Evolutionary conservation across 225 moss, liverwort and hornwort genomes (phyloP).

Genomic region (Sphagnum tenellum): DNA sequence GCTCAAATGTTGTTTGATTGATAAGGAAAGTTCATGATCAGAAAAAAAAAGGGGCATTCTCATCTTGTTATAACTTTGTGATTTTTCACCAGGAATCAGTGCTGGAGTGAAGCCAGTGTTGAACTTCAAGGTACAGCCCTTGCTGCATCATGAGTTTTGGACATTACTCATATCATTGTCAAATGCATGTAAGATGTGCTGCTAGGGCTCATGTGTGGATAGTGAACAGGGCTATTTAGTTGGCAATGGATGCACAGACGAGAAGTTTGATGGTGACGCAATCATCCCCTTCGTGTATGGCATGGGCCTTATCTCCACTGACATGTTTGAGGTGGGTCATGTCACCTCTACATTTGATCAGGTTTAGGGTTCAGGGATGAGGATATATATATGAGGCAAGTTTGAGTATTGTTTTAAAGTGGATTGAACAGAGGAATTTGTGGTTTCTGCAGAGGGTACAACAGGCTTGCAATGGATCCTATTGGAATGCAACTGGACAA

Average conservation of each 20-base stretch:
- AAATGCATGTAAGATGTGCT: not conserved
- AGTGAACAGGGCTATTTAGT: slow-evolving; percentile 60
- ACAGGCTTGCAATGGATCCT: slow-evolving; percentile 56
- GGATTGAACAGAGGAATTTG: no score
- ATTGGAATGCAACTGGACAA: slow-evolving; percentile 58
- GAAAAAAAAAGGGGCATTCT: no score
- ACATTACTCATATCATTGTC: not conserved
- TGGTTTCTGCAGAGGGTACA: slow-evolving; percentile 26
- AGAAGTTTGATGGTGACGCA: slow-evolving; percentile 78
- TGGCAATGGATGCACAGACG: slow-evolving; percentile 78
- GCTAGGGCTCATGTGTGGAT: not conserved
- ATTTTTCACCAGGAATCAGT: slow-evolving; percentile 48
- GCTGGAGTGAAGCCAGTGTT: slow-evolving; percentile 64
- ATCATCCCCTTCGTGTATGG: slow-evolving; percentile 75
- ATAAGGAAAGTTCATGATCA: no score
- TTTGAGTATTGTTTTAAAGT: no score
- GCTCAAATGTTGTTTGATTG: no score
- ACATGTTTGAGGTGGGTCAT: slow-evolving; percentile 54
- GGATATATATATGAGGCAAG: no score
- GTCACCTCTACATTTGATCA: no score
- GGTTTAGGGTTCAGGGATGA: no score
- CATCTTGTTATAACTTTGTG: no score
- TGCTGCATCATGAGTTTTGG: no score
- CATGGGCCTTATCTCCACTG: slow-evolving; percentile 79
- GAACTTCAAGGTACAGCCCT: slow-evolving; percentile 66